Percentiles rank a stretch among this genome's conserved stretches.
phyloP scores from a whole-genome alignment of 148 eudicot genomes.

The Silene uniflora region DNA sequence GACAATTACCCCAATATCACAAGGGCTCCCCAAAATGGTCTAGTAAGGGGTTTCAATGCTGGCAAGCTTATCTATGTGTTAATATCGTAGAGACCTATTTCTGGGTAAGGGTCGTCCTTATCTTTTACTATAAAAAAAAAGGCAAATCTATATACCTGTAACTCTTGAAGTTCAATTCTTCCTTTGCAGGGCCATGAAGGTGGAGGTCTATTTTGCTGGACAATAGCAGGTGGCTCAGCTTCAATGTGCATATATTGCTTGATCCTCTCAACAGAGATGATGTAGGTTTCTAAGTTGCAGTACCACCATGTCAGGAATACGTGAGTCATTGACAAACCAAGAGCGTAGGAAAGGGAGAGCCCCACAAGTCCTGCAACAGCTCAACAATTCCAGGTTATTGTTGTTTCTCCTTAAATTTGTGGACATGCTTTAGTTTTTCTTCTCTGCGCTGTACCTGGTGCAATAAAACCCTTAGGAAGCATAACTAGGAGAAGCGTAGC shows the following conservation, averaged over 20 bases:
- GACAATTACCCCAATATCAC: too few relatives aligned
- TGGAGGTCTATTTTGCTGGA: conserved; percentile 48
- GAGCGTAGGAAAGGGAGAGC: conserved; percentile 73
- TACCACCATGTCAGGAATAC: conserved; percentile 54
- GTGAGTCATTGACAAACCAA: conserved; percentile 42
- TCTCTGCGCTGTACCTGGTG: conserved; percentile 35
- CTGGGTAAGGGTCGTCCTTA: too few relatives aligned
- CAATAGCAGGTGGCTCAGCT: conserved; percentile 54
- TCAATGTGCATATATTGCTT: conserved; percentile 39
- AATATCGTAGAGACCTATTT: too few relatives aligned
- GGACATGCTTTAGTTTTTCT: background rate
- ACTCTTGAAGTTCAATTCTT: conserved; percentile 41
- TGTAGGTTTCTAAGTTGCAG: conserved; percentile 50
- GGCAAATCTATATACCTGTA: conserved; percentile 31
- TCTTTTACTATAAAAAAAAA: too few relatives aligned
- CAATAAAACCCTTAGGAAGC: conserved; percentile 42
- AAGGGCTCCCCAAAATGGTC: too few relatives aligned
- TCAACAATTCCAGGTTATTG: too few relatives aligned
- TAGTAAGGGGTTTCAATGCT: too few relatives aligned
- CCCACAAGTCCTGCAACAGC: conserved; percentile 57
- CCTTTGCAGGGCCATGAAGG: conserved; percentile 57
- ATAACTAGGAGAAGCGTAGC: conserved; percentile 46
- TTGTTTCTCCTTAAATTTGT: background rate
- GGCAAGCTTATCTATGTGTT: too few relatives aligned
- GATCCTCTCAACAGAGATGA: too few relatives aligned